phyloP scores from a whole-genome alignment of 2,329 filamentous ascomycete species.

The Fusarium duplospermum region DNA sequence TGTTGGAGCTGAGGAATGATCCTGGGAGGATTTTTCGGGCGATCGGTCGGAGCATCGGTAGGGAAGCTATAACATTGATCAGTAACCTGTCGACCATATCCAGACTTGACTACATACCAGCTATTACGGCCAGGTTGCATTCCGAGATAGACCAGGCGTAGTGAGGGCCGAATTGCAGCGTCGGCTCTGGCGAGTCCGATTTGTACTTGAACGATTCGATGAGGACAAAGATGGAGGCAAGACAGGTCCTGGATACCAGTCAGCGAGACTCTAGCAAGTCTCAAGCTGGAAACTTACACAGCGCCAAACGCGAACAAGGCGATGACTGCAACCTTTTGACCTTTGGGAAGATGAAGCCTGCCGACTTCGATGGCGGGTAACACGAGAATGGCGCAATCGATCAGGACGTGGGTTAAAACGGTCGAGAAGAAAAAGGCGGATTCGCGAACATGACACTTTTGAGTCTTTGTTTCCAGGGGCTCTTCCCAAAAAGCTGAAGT shows the following conservation, averaged over 20 bases:
- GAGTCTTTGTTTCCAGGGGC: constrained; percentile 32
- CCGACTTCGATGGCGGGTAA: constrained; percentile 48
- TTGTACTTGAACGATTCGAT: constrained; percentile 39
- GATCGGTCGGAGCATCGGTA: constrained; percentile 39
- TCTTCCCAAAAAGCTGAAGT: constrained; percentile 49
- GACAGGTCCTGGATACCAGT: constrained; percentile 27
- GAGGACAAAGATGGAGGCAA: constrained; percentile 45
- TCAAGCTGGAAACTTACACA: constrained; percentile 32
- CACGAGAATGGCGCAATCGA: constrained; percentile 48
- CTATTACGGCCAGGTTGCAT: constrained; percentile 45
- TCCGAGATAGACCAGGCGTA: constrained; percentile 47
- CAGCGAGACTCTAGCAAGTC: background rate
- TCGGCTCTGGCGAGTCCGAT: constrained; percentile 38
- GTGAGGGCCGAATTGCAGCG: constrained; percentile 41
- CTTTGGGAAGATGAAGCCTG: constrained; percentile 43
- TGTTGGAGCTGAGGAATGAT: constrained; percentile 31
- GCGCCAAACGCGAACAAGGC: constrained; percentile 46
- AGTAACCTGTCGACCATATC: background rate
- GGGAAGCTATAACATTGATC: constrained; percentile 23
- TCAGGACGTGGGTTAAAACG: constrained; percentile 45
- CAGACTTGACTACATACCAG: constrained; percentile 27
- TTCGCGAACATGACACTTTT: constrained; percentile 46
- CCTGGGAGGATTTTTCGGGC: constrained; percentile 32
- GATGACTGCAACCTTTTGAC: constrained; percentile 46
- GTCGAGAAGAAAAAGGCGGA: constrained; percentile 49